A percentile compares a stretch with the other conserved stretches of the same genome.
These are phyloP conservation scores for Gastrodia elata DNA, from an alignment of 106 monocot genomes.

Conservation along the genomic window DNA sequence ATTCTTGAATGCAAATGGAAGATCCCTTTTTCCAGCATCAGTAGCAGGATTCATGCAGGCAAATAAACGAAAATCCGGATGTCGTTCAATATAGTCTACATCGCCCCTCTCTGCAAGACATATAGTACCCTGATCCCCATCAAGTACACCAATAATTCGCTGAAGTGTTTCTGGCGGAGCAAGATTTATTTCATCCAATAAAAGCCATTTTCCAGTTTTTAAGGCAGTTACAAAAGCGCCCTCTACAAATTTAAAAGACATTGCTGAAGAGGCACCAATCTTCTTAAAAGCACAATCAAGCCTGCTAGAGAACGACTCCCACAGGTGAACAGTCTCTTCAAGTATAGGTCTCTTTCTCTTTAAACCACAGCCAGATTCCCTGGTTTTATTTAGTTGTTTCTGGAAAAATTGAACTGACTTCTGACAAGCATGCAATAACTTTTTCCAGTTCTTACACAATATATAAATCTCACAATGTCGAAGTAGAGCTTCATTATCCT, in stretches of 20 bases:
- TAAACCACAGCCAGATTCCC: slow-evolving; percentile 18
- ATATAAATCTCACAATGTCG: slow-evolving; percentile 38
- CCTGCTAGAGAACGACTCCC: slow-evolving; percentile 52
- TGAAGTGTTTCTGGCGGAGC: slow-evolving; percentile 87
- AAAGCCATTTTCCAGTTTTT: slow-evolving; percentile 80
- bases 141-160: slow-evolving; percentile 74
- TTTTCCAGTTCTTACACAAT: slow-evolving; percentile 74
- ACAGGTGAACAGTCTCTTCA: slow-evolving; percentile 31
- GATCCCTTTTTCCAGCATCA: slow-evolving; percentile 89
- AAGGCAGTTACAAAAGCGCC: slow-evolving; percentile 89
- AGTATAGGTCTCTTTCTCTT: slow-evolving; percentile 63
- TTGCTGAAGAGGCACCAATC: slow-evolving; percentile 39
- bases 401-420: slow-evolving; percentile 22
- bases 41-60: slow-evolving; percentile 99
- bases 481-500: slow-evolving; percentile 57
- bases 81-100: slow-evolving; percentile 58
- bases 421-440: slow-evolving; percentile 35
- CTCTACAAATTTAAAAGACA: slow-evolving; percentile 88
- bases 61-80: slow-evolving; percentile 74
- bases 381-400: slow-evolving; percentile 14
- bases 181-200: slow-evolving; percentile 97
- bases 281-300: slow-evolving; percentile 54
- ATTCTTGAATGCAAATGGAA: slow-evolving; percentile 65
- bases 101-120: slow-evolving; percentile 93
- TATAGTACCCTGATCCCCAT: slow-evolving; percentile 67